Evolutionary conservation across 805 yeast species (phyloP).

Genomic region (Nakazawaea ernobii): DNA sequence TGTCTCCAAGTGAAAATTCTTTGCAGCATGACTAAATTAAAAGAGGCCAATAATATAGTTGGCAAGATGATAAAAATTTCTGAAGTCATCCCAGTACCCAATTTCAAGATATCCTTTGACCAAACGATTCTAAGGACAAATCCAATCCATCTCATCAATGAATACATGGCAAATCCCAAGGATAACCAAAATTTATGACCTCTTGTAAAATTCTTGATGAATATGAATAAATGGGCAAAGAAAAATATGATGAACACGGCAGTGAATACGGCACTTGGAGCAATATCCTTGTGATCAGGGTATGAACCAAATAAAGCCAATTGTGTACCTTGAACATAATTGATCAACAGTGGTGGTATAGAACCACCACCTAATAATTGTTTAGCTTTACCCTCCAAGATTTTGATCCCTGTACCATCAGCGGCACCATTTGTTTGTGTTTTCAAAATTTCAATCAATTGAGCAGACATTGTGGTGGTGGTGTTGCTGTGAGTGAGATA

Average conservation of each 20-base stretch:
- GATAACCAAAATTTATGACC: constrained; percentile 59
- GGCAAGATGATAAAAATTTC: constrained; percentile 54
- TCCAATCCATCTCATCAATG: constrained; percentile 50
- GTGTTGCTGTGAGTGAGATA: no score
- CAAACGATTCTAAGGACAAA: constrained; percentile 53
- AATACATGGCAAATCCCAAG: constrained; percentile 48
- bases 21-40: constrained; percentile 63
- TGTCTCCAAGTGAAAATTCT: constrained; percentile 74
- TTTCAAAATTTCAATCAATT: constrained; percentile 11
- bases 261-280: constrained; percentile 53
- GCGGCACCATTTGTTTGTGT: constrained; percentile 36
- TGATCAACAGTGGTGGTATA: constrained; percentile 35
- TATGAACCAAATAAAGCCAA: constrained; percentile 59
- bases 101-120: constrained; percentile 43
- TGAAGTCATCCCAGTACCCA: constrained; percentile 49
- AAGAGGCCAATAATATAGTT: constrained; percentile 49
- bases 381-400: constrained; percentile 27
- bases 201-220: constrained; percentile 39
- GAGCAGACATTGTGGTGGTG: background rate
- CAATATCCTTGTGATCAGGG: constrained; percentile 47
- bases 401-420: constrained; percentile 42
- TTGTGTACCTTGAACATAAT: constrained; percentile 33
- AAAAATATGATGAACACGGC: constrained; percentile 45
- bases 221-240: constrained; percentile 42
- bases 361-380: constrained; percentile 29